These are phyloP conservation scores for Xylaria cubensis DNA, from an alignment of 495 filamentous ascomycete genomes.

Conservation along the genomic window DNA sequence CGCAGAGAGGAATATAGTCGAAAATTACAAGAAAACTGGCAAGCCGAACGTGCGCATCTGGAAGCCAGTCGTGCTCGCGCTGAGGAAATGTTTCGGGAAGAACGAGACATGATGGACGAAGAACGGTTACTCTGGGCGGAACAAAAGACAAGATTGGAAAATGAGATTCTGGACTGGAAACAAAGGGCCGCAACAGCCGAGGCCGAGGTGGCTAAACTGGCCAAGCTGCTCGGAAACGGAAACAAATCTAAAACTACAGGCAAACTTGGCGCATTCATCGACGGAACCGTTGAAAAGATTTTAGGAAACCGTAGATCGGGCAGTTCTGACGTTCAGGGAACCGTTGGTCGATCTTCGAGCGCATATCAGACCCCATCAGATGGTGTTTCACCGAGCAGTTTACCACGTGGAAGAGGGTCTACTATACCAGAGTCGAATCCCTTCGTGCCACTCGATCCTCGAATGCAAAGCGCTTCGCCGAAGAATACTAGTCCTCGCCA, in stretches of 20 bases:
- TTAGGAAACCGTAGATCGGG: conserved; percentile 32
- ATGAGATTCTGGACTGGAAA: conserved; percentile 36
- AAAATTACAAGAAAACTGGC: conserved; percentile 51
- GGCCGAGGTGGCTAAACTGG: conserved; percentile 32
- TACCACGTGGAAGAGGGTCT: conserved; percentile 16
- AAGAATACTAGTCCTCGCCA: conserved; percentile 26
- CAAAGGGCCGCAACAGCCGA: conserved; percentile 34
- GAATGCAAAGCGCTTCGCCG: conserved; percentile 37
- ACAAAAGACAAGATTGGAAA: conserved; percentile 44
- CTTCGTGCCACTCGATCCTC: conserved; percentile 41
- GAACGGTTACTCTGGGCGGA: conserved; percentile 49
- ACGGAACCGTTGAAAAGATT: conserved; percentile 27
- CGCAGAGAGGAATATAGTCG: conserved; percentile 50
- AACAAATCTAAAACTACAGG: conserved; percentile 3
- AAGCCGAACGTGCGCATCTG: conserved; percentile 52
- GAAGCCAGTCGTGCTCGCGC: conserved; percentile 53
- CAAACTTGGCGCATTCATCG: conserved; percentile 10
- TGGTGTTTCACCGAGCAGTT: conserved; percentile 25
- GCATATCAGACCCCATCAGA: conserved; percentile 29
- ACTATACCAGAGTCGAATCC: conserved; percentile 42
- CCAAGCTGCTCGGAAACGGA: conserved; percentile 21
- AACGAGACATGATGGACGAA: conserved; percentile 52
- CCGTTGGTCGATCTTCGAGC: conserved; percentile 25
- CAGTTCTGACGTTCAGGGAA: conserved; percentile 30
- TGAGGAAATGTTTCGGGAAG: conserved; percentile 54